These are phyloP conservation scores for Hura crepitans DNA, from an alignment of 441 rosid species.

Conservation along the genomic window DNA sequence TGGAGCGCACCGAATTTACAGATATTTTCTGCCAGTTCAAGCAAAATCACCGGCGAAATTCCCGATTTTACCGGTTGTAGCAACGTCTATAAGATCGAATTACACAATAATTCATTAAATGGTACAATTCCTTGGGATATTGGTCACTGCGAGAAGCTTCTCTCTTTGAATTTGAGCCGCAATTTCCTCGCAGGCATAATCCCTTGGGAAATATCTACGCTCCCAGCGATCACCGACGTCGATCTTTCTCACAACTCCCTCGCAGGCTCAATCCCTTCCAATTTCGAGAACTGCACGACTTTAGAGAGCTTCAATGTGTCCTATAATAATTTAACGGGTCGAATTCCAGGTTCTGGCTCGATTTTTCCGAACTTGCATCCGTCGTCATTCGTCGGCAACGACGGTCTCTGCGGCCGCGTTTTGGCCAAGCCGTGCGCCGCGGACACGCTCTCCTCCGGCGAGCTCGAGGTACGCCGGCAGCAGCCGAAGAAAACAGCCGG, in stretches of 20 bases:
- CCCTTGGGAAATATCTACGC: constrained; percentile 78
- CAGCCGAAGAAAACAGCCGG: constrained; percentile 66
- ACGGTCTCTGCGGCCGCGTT: constrained; percentile 69
- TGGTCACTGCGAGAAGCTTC: constrained; percentile 76
- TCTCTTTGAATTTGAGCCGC: constrained; percentile 55
- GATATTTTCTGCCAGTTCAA: constrained; percentile 61
- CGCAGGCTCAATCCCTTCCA: constrained; percentile 78
- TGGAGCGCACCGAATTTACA: constrained; percentile 70
- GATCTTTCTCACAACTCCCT: constrained; percentile 73
- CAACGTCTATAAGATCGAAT: constrained; percentile 65
- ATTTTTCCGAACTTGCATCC: constrained; percentile 64
- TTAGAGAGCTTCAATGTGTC: constrained; percentile 81
- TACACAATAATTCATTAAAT: constrained; percentile 60
- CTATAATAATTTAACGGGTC: constrained; percentile 59
- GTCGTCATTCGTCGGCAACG: constrained; percentile 67
- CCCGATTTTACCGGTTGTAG: constrained; percentile 70
- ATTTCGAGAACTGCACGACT: constrained; percentile 68
- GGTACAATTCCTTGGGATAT: constrained; percentile 79
- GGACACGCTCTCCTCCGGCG: constrained; percentile 30
- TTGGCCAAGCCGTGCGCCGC: constrained; percentile 52
- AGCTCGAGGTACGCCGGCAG: constrained; percentile 30
- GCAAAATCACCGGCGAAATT: constrained; percentile 48
- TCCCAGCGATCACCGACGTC: constrained; percentile 61
- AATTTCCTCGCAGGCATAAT: constrained; percentile 72
- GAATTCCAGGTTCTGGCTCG: constrained; percentile 60